A percentile compares a stretch with the other conserved stretches of the same genome.
Evolutionary conservation across 208 protist genomes (phyloP).

Genomic region (Trichomonas vaginalis): DNA sequence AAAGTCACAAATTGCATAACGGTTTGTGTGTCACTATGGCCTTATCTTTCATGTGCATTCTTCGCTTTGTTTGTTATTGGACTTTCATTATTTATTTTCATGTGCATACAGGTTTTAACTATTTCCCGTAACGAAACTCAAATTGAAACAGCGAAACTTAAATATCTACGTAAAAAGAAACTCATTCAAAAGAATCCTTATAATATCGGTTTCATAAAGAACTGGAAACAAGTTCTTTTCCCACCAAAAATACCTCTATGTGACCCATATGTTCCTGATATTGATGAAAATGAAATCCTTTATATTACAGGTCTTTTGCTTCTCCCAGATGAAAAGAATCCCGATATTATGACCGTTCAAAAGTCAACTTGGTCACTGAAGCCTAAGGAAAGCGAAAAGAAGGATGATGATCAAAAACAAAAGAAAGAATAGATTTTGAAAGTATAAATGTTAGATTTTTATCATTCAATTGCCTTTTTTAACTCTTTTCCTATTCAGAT

Average conservation of each 20-base stretch:
- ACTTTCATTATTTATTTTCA: neutral
- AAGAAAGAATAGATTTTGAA: neutral
- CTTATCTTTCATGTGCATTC: neutral
- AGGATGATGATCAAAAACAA: neutral
- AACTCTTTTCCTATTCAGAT: no score
- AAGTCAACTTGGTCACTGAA: no score
- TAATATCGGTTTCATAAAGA: neutral
- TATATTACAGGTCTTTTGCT: no score
- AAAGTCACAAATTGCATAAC: neutral
- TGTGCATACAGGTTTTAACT: neutral
- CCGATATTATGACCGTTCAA: neutral
- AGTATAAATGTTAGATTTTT: neutral
- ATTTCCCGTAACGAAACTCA: neutral
- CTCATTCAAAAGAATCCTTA: neutral
- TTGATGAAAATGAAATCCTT: no score
- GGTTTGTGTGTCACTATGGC: neutral
- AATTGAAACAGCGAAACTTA: neutral
- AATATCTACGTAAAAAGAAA: neutral
- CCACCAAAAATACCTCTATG: neutral
- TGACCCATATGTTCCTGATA: neutral
- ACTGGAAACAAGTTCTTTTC: neutral
- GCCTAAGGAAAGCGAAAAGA: neutral
- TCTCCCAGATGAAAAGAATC: no score
- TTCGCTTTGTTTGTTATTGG: neutral
- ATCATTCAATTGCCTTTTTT: no score